Conservation (phyloP, 805 yeast species). For the Pichia heedii region DNA sequence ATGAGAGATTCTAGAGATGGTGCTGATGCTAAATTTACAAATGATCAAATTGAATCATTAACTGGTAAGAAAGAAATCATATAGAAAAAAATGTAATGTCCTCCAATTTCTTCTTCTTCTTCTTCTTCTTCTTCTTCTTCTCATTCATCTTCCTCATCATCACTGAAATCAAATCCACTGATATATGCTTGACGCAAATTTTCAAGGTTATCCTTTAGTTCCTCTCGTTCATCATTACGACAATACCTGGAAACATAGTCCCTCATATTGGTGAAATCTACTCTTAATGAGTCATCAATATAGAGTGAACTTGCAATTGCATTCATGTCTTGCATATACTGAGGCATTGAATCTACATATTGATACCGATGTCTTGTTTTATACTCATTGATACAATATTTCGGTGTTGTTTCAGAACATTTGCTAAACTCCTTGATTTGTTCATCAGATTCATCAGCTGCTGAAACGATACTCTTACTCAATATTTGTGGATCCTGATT, state of each 20-base stretch:
- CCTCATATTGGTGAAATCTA: conserved; percentile 18
- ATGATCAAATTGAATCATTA: conserved; percentile 17
- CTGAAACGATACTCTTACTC: not conserved
- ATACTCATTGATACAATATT: not conserved
- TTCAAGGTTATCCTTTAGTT: conserved; percentile 30
- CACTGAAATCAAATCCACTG: conserved; percentile 9
- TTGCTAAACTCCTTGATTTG: conserved; percentile 11
- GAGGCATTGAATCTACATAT: conserved; percentile 28
- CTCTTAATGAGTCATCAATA: conserved; percentile 19
- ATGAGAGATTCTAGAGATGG: conserved; percentile 4
- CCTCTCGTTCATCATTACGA: conserved; percentile 43
- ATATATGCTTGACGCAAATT: conserved; percentile 8
- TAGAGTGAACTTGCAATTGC: conserved; percentile 13
- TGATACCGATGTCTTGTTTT: conserved; percentile 9
- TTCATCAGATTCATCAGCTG: not conserved
- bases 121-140: not conserved
- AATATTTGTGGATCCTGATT: not conserved
- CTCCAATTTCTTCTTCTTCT: too few species aligned
- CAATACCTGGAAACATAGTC: conserved; percentile 20
- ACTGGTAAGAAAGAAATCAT: conserved; percentile 12
- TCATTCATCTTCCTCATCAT: conserved; percentile 7
- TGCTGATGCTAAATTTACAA: conserved; percentile 1
- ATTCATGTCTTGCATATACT: conserved; percentile 10
- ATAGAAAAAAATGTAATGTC: too few species aligned
- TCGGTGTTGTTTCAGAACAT: not conserved